Conservation (phyloP, 768 basidiomycete genomes). For the Agaricus bisporus region DNA sequence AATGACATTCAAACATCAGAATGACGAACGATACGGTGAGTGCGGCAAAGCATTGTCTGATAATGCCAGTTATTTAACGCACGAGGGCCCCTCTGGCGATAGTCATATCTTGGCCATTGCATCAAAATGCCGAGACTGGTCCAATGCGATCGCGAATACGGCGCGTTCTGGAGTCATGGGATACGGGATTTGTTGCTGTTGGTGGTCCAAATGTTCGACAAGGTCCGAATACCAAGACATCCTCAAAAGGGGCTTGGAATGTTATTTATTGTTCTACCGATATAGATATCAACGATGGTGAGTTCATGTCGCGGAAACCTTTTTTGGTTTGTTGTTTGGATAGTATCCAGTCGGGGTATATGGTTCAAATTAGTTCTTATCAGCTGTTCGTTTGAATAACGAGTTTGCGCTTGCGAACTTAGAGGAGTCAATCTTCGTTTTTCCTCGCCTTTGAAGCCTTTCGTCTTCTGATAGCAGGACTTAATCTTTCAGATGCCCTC, state of each 20-base stretch:
- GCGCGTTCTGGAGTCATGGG: conserved; percentile 8
- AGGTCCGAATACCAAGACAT: conserved; percentile 1
- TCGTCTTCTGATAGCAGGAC: no score
- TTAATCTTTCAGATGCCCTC: neutral
- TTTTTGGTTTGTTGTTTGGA: neutral
- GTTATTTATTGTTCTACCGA: conserved; percentile 13
- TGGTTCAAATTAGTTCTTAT: no score
- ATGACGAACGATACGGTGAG: conserved; percentile 5
- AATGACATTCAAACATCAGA: conserved; percentile 39
- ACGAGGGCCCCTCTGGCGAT: neutral
- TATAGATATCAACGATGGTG: neutral
- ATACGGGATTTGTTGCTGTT: neutral
- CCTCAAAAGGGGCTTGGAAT: conserved; percentile 9
- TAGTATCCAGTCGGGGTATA: no score
- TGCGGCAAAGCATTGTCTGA: neutral
- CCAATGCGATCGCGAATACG: neutral
- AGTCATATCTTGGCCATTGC: conserved; percentile 7
- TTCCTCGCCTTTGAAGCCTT: no score
- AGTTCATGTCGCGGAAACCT: neutral
- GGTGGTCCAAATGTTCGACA: neutral
- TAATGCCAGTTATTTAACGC: no score
- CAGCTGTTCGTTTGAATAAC: no score
- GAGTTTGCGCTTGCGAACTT: no score
- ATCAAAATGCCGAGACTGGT: conserved; percentile 1
- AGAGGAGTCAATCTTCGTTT: no score